Evolutionary conservation across 2,329 filamentous ascomycete species (phyloP).

Genomic region (Pseudofabraea citricarpa): DNA sequence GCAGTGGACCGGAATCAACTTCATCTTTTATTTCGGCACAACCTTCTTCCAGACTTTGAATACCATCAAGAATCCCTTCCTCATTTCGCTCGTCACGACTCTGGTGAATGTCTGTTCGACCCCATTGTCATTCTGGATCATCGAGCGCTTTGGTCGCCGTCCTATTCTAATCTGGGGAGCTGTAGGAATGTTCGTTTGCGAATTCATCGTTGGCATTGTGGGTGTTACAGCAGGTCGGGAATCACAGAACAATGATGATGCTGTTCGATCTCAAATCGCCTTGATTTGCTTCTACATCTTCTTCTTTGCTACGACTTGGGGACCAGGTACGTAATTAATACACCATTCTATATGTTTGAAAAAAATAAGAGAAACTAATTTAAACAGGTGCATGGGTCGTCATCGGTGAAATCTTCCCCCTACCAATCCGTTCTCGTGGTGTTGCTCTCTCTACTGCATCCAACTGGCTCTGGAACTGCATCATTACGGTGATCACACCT

Average conservation of each 20-base stretch:
- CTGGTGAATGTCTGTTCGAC: conserved; percentile 85
- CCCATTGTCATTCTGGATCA: conserved; percentile 79
- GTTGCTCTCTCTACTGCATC: conserved; percentile 82
- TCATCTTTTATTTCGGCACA: conserved; percentile 85
- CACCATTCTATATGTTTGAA: conserved; percentile 42
- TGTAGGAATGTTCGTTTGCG: conserved; percentile 76
- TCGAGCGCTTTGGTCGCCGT: conserved; percentile 79
- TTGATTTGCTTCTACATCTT: conserved; percentile 93
- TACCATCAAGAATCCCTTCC: conserved; percentile 72
- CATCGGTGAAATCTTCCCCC: conserved; percentile 86
- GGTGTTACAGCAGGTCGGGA: conserved; percentile 57
- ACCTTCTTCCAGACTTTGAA: conserved; percentile 77
- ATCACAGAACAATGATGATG: conserved; percentile 40
- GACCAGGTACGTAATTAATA: conserved; percentile 41
- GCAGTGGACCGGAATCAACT: conserved; percentile 50
- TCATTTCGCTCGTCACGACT: conserved; percentile 81
- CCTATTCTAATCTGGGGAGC: conserved; percentile 75
- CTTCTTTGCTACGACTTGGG: conserved; percentile 89
- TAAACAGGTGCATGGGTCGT: conserved; percentile 62
- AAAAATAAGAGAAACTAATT: conserved; percentile 25
- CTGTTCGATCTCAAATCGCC: conserved; percentile 65
- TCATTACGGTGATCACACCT: conserved; percentile 66
- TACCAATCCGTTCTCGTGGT: conserved; percentile 83
- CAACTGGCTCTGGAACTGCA: conserved; percentile 90
- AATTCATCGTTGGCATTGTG: conserved; percentile 80